phyloP scores from a whole-genome alignment of 768 basidiomycete genomes.

The Leccinum disarticulatum region DNA sequence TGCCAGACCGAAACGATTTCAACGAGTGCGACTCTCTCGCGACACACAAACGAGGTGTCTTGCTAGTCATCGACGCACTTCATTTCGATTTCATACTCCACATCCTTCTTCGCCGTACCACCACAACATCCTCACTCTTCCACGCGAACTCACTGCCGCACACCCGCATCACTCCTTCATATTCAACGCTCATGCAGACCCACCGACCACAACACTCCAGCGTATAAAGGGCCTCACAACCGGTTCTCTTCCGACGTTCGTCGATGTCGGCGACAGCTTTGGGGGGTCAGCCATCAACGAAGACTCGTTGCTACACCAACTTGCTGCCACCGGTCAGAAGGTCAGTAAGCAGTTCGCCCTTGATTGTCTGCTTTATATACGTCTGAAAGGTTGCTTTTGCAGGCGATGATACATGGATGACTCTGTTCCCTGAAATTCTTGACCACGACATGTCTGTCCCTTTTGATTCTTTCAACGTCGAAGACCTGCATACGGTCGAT shows the following conservation, averaged over 20 bases:
- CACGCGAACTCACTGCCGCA: conserved; percentile 61
- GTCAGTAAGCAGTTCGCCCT: conserved; percentile 34
- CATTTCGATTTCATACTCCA: conserved; percentile 86
- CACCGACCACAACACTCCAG: conserved; percentile 93
- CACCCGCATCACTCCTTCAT: conserved; percentile 77
- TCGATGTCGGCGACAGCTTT: conserved; percentile 93
- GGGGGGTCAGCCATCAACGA: conserved; percentile 83
- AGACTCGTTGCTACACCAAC: conserved; percentile 83
- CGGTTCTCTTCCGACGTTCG: conserved; percentile 92
- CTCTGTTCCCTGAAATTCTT: conserved; percentile 80
- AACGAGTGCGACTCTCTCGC: conserved; percentile 39
- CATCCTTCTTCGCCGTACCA: conserved; percentile 63
- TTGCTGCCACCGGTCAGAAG: conserved; percentile 56
- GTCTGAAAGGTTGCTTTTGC: conserved; percentile 72
- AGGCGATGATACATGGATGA: conserved; percentile 98
- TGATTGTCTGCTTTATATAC: conserved; percentile 2
- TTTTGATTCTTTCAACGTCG: conserved; percentile 97
- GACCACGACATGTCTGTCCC: conserved; percentile 72
- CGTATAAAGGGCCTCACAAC: conserved; percentile 94
- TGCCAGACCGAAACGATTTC: conserved; percentile 38
- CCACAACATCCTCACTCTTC: conserved; percentile 81
- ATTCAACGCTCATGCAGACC: conserved; percentile 89
- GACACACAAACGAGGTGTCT: conserved; percentile 76
- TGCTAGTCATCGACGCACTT: conserved; percentile 89
- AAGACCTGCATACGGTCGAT: conserved; percentile 95